phyloP scores from a whole-genome alignment of 129 eudicot species.

The Pseudognaphalium luteoalbum region DNA sequence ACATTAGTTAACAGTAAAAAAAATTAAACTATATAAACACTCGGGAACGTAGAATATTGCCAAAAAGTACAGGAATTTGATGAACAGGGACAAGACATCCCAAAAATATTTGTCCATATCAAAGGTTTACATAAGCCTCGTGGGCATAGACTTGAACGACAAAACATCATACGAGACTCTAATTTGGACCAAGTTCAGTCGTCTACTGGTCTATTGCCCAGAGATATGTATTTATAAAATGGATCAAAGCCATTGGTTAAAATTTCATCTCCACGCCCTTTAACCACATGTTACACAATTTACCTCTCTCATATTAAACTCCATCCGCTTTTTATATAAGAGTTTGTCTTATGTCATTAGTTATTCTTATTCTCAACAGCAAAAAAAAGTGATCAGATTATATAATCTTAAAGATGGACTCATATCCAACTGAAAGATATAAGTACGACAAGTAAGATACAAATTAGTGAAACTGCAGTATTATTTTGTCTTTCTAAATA shows the following conservation, averaged over 20 bases:
- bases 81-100: background rate
- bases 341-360: background rate
- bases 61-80: background rate
- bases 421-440: conserved; percentile 29
- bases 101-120: no score
- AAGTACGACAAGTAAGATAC: conserved; percentile 28
- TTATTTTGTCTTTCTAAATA: conserved; percentile 31
- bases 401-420: conserved; percentile 9
- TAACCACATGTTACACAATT: no score
- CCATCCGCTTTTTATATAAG: no score
- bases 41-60: background rate
- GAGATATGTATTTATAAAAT: no score
- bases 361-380: conserved; percentile 4
- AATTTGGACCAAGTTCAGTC: background rate
- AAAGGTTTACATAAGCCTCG: background rate
- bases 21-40: no score
- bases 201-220: no score
- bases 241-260: no score
- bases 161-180: background rate
- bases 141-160: background rate
- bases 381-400: background rate
- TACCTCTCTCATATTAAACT: no score
- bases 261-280: no score
- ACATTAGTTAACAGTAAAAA: no score
- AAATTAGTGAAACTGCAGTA: conserved; percentile 33